A percentile compares a stretch with the other conserved stretches of the same genome.
Evolutionary conservation across 805 yeast genomes (phyloP).

Genomic region (Yarrowia phangngaensis): DNA sequence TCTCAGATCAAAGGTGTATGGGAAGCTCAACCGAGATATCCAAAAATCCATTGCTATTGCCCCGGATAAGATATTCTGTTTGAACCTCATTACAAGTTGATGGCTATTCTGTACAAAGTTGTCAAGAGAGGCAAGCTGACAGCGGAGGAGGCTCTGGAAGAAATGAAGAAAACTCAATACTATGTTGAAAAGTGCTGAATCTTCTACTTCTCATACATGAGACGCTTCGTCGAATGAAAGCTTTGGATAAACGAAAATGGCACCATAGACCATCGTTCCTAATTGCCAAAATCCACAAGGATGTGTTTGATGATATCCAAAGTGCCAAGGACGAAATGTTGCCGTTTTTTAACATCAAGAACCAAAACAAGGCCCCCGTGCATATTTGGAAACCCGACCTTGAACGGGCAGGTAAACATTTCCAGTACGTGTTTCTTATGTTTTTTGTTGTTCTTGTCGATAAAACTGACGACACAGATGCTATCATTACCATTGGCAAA

Average conservation of each 20-base stretch:
- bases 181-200: constrained; percentile 30
- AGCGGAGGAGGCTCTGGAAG: constrained; percentile 42
- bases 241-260: constrained; percentile 80
- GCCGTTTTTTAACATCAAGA: constrained; percentile 57
- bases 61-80: constrained; percentile 44
- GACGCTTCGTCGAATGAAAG: constrained; percentile 47
- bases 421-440: constrained; percentile 61
- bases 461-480: constrained; percentile 52
- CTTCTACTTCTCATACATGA: constrained; percentile 24
- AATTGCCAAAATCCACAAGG: constrained; percentile 57
- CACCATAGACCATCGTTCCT: constrained; percentile 80
- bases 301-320: constrained; percentile 50
- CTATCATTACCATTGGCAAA: constrained; percentile 58
- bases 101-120: constrained; percentile 57
- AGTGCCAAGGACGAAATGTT: constrained; percentile 65
- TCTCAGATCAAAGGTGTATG: constrained; percentile 55
- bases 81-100: constrained; percentile 72
- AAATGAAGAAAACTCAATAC: constrained; percentile 42
- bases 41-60: constrained; percentile 35
- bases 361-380: constrained; percentile 60
- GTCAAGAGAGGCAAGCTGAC: constrained; percentile 42
- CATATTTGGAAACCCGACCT: constrained; percentile 90
- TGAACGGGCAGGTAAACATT: constrained; percentile 92
- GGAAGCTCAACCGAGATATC: constrained; percentile 48
- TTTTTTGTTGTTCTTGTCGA: constrained; percentile 58